A percentile compares a stretch with the other conserved stretches of the same genome.
These are phyloP conservation scores for Chalaropsis ovoidea DNA, from an alignment of 2,329 filamentous ascomycete species.

Conservation along the genomic window DNA sequence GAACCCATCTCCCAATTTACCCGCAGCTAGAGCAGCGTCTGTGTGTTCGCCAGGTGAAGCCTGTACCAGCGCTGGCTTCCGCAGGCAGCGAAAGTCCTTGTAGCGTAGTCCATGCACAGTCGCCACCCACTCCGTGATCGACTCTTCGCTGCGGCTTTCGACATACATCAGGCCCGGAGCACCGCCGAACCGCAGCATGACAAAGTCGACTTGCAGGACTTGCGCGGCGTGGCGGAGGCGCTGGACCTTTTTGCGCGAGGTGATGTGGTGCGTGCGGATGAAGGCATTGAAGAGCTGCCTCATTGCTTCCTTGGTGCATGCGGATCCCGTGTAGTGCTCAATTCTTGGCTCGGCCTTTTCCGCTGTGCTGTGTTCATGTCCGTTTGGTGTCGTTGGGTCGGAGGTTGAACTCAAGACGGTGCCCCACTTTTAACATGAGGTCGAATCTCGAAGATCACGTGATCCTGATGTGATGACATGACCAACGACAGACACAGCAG, in stretches of 20 bases:
- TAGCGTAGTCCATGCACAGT: slow-evolving; percentile 56
- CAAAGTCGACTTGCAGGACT: slow-evolving; percentile 46
- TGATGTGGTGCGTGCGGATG: slow-evolving; percentile 73
- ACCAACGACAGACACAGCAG: neutral
- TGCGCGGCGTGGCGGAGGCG: slow-evolving; percentile 53
- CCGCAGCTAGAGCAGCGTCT: neutral
- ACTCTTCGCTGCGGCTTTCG: slow-evolving; percentile 45
- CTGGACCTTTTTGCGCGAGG: slow-evolving; percentile 60
- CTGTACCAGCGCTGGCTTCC: slow-evolving; percentile 37
- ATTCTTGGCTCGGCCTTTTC: neutral
- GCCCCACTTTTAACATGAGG: neutral
- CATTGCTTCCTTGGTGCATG: neutral
- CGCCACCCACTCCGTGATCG: slow-evolving; percentile 53
- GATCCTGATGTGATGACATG: neutral
- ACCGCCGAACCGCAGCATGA: slow-evolving; percentile 56
- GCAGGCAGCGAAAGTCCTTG: slow-evolving; percentile 60
- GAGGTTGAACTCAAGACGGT: neutral
- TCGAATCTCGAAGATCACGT: neutral
- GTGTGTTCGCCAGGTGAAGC: neutral
- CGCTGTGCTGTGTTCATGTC: neutral
- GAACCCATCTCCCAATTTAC: slow-evolving; percentile 31
- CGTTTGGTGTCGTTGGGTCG: neutral
- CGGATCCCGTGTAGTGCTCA: too few species aligned
- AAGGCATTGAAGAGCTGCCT: slow-evolving; percentile 40
- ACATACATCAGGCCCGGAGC: slow-evolving; percentile 72